phyloP scores from a whole-genome alignment of 75 land plant species.

The Selaginella moellendorffii region DNA sequence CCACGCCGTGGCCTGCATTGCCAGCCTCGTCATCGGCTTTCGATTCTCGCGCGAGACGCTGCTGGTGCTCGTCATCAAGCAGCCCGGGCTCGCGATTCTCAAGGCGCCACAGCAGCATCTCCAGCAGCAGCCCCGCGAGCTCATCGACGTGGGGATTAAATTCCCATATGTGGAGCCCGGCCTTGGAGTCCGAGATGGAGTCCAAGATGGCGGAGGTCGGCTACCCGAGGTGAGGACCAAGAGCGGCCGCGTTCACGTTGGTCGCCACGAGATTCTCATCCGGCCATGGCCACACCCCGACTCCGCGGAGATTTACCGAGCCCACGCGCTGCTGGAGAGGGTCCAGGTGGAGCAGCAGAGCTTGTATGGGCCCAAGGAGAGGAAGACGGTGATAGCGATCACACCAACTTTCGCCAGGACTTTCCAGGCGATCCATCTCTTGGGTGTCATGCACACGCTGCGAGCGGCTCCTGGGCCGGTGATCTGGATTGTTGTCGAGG shows the following conservation, averaged over 20 bases:
- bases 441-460: constrained; percentile 64
- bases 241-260: constrained; percentile 60
- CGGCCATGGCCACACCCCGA: constrained; percentile 93
- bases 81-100: background rate
- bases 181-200: background rate
- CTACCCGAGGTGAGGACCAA: constrained; percentile 22
- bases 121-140: too few species aligned
- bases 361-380: constrained; percentile 38
- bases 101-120: too few species aligned
- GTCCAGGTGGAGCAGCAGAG: constrained; percentile 73
- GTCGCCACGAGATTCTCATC: constrained; percentile 80
- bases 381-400: constrained; percentile 44
- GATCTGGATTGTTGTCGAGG: constrained; percentile 88
- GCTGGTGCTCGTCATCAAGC: constrained; percentile 23
- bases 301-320: constrained; percentile 52
- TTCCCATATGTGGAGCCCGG: background rate
- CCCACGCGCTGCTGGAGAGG: constrained; percentile 51
- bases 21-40: constrained; percentile 52
- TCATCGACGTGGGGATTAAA: background rate
- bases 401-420: constrained; percentile 83
- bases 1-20: constrained; percentile 50
- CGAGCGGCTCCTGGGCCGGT: constrained; percentile 50
- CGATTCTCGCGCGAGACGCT: constrained; percentile 50
- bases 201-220: constrained; percentile 21
- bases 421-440: constrained; percentile 71